Evolutionary conservation across 768 basidiomycete species (phyloP).

Genomic region (Tylopilus sp.): DNA sequence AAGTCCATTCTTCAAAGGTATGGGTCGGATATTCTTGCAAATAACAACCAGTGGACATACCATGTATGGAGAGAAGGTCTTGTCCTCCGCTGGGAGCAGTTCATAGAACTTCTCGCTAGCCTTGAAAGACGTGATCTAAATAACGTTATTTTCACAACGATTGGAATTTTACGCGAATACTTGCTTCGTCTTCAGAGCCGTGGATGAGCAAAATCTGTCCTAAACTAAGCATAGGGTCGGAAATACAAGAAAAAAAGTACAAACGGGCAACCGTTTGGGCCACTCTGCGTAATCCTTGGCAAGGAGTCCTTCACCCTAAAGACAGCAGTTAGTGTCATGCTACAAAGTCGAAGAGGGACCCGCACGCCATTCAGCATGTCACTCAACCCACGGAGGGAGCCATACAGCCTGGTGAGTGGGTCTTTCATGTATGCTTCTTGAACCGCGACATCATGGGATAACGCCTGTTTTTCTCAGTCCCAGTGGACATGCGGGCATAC

Average conservation of each 20-base stretch:
- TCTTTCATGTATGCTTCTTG: slow-evolving; percentile 56
- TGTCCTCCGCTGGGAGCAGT: slow-evolving; percentile 48
- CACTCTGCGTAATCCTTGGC: slow-evolving; percentile 47
- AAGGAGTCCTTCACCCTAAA: slow-evolving; percentile 60
- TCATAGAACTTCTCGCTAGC: slow-evolving; percentile 54
- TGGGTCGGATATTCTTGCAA: not conserved
- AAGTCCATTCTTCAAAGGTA: slow-evolving; percentile 51
- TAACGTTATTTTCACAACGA: not conserved
- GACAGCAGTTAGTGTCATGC: not conserved
- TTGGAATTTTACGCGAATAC: not conserved
- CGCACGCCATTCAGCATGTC: slow-evolving; percentile 62
- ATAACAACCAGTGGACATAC: slow-evolving; percentile 24
- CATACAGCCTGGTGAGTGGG: slow-evolving; percentile 51
- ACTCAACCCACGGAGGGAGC: slow-evolving; percentile 53
- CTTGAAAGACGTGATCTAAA: slow-evolving; percentile 51
- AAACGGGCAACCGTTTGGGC: slow-evolving; percentile 63
- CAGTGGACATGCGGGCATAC: not conserved
- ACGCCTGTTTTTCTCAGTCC: slow-evolving; percentile 35
- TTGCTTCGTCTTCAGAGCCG: slow-evolving; percentile 59
- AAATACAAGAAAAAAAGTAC: slow-evolving; percentile 16
- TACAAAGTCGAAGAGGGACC: not conserved
- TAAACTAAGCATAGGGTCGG: slow-evolving; percentile 10
- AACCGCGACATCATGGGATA: slow-evolving; percentile 55
- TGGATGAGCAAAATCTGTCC: slow-evolving; percentile 56
- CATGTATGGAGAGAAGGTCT: slow-evolving; percentile 43